Percentiles rank a stretch among this genome's conserved stretches.
Evolutionary conservation across 2,329 filamentous ascomycete species (phyloP).

Genomic region (Clarireedia homoeocarpa): DNA sequence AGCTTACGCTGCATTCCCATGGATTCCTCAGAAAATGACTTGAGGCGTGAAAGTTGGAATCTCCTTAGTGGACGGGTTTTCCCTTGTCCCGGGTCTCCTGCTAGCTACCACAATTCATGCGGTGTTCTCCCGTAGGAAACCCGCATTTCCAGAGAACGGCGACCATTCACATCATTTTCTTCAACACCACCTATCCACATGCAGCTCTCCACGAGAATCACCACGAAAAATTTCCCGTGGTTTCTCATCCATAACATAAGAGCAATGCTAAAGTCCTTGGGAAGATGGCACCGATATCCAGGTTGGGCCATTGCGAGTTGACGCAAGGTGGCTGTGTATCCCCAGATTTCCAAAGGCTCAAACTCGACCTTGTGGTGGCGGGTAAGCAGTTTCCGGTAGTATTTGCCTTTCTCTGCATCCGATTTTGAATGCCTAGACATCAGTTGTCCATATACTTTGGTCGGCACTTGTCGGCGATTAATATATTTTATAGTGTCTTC

Average conservation of each 20-base stretch:
- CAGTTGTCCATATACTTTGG: neutral
- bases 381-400: conserved; percentile 7
- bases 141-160: conserved; percentile 9
- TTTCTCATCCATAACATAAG: conserved; percentile 6
- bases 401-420: conserved; percentile 1
- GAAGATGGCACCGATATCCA: neutral
- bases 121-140: conserved; percentile 8
- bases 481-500: conserved; percentile 10
- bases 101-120: conserved; percentile 4
- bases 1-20: conserved; percentile 5
- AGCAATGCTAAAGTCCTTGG: neutral
- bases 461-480: conserved; percentile 11
- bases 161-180: conserved; percentile 11
- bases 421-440: neutral
- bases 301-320: neutral
- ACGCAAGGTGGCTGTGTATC: conserved; percentile 8
- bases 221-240: conserved; percentile 8
- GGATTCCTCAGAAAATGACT: neutral
- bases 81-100: neutral
- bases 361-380: conserved; percentile 3
- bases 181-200: conserved; percentile 3
- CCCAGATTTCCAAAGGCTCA: conserved; percentile 4
- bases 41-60: neutral
- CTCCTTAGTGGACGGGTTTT: conserved; percentile 3
- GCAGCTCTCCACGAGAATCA: conserved; percentile 11